Percentiles rank a stretch among this genome's conserved stretches.
phyloP scores from a whole-genome alignment of 345 rosid species.

The Eucalyptus marginata region DNA sequence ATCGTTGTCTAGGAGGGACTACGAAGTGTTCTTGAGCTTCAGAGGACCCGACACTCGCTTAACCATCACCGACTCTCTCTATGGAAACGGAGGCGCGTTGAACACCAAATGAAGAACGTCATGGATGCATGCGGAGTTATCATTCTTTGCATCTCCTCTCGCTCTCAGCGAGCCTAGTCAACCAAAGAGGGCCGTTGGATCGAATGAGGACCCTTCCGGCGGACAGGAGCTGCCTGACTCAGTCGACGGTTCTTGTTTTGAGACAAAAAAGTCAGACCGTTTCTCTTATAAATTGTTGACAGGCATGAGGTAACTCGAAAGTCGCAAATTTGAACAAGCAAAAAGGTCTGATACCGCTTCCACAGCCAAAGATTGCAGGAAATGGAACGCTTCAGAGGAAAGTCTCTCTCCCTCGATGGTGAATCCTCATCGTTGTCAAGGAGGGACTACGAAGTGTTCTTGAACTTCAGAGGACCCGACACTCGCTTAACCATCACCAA shows the following conservation, averaged over 20 bases:
- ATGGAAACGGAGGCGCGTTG: neutral
- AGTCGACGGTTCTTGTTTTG: neutral
- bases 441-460: neutral
- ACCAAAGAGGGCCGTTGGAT: neutral
- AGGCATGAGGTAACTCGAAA: neutral
- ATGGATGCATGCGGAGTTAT: too few relatives aligned
- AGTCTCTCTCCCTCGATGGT: neutral
- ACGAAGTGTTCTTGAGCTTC: neutral
- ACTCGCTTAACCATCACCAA: neutral
- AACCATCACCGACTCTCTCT: neutral
- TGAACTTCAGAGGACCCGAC: neutral
- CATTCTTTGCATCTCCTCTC: too few relatives aligned
- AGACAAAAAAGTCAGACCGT: neutral
- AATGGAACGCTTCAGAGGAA: neutral
- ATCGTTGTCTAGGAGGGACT: neutral
- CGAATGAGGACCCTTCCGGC: fast-evolving
- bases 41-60: neutral
- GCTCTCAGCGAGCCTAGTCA: neutral
- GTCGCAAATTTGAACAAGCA: neutral
- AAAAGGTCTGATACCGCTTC: neutral
- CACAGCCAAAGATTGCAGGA: neutral
- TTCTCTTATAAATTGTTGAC: fast-evolving
- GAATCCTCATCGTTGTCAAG: neutral
- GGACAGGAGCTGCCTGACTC: neutral
- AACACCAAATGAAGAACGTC: neutral